Conservation (phyloP, 306 rosid genomes). For the Rosa rugosa region DNA sequence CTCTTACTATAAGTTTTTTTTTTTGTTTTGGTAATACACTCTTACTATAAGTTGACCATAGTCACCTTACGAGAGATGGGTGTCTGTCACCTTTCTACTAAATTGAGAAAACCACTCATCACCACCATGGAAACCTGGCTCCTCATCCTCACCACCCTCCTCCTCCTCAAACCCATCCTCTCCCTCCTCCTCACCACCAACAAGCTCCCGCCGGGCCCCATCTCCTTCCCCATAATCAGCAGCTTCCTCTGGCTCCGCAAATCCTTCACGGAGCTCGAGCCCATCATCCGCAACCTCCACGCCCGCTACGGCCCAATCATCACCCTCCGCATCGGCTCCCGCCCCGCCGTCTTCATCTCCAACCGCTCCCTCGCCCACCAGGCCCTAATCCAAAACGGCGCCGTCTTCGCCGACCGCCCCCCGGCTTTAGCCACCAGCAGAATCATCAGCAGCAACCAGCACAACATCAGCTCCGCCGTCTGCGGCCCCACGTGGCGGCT, state of each 20-base stretch:
- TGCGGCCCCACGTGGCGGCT: constrained; percentile 34
- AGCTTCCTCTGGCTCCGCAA: constrained; percentile 6
- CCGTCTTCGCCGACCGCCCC: constrained; percentile 35
- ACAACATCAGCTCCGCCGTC: constrained; percentile 23
- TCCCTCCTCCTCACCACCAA: background rate
- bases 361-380: constrained; percentile 27
- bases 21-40: no score
- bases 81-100: background rate
- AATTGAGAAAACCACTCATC: no score
- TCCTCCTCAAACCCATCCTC: constrained; percentile 12
- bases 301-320: constrained; percentile 29
- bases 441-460: constrained; percentile 11
- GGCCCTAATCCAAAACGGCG: constrained; percentile 29
- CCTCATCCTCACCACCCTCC: background rate
- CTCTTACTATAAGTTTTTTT: no score
- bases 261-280: constrained; percentile 12
- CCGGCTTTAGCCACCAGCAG: background rate
- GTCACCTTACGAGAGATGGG: no score
- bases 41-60: background rate
- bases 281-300: constrained; percentile 22
- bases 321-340: constrained; percentile 25
- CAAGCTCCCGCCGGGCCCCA: constrained; percentile 28
- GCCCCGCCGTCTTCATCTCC: constrained; percentile 20
- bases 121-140: constrained; percentile 21
- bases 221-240: constrained; percentile 12